Base-by-base conservation (phyloP, 805 yeast species). In the Phaffomyces opuntiae region DNA sequence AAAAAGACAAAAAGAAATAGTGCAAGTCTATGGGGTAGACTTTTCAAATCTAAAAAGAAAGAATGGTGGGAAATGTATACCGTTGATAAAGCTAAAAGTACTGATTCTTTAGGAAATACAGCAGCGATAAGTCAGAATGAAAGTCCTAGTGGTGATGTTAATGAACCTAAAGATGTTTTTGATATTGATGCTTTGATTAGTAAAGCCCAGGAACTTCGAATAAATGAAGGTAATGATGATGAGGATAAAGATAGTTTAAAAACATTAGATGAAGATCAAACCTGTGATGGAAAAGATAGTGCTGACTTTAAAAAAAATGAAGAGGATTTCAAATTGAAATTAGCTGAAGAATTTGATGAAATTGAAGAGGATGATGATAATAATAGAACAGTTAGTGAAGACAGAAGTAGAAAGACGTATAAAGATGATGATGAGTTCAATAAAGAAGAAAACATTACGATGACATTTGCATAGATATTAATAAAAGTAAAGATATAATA, bases 11-110 rank as follows among this genome's bases (percentile, higher is more conserved):
- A 16, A 63, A 68, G 45, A 65, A 67, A 25, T 8, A 38, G 32
- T 14, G 13, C 37, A 27, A 61, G 62, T 43, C 60, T 62, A 37
- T 74, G 68, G 72, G 59, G 63, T 25, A 71, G 68, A 46, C 70
- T 72, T 70, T 68, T 78, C 51, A 74, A 71, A 48, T 75, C 77
- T 16, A 74, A 75, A 55, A 70, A 73, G 67, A 75, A 68, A 57
- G 76, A 67, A 57, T 80, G 84, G 82, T 75, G 70, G 80, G 78
- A 69, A 55, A 51, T 52, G 40, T 59, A 59, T 42, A 51, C 60
- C 5, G 64, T 56, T 6, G 53, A 56, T 3, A 54, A 56, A 24
- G 53, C 48, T 19, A 49, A 43, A 16, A 43, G 56, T 26, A 50
- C 51, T 9, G 51, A 53, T 2, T 43, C 47, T 16, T 14, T 50